Evolutionary conservation across 257 asterid genomes (phyloP), one percentile per base, ranked within the genome.

Genomic region (Rehmannia glutinosa): DNA sequence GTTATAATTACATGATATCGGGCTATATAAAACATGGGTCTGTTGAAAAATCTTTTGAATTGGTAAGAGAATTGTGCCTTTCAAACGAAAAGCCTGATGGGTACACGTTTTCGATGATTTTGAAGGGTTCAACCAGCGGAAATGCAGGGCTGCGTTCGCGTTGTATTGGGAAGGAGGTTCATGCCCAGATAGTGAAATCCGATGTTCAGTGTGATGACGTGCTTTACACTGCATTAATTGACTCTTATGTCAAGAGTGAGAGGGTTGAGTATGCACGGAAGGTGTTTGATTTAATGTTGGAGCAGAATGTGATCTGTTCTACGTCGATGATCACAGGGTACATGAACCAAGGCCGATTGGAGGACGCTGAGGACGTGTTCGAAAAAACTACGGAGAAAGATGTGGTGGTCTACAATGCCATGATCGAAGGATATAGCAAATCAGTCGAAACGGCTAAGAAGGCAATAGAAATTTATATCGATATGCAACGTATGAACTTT

Each of bases 391-490:
- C 17, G 47, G 84, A 74, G 69, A 92, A 89, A 84, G 96, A 89
- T 43, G 86, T 77, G 38, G 97, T 92, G 75, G 92, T 84, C 74
- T 89, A 82, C 79, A 92, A 92, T 68, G 87, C 97, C n/a, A 89
- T 92, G 98, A 92, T 92, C n/a, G 98, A 92, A 83, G 98, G 96
- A 13, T 92, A 87, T 47, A 92, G 98, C 33, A 84, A 80, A 76
- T 82, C 85, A 6, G 77, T 87, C 61, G 86, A 80, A 70, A 86
- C 73, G 21, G 89, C 91, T 24, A 83, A 89, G 77, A 84, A 80
- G 78, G 92, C 93, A 1, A 69, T 92, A 32, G 85, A 80, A 52
- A 61, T 84, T 38, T 92, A 82, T 36, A 66, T 89, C 28, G 79
- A 62, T 38, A 92, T 92, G 97, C 89, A 87, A 24, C 83, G 89